Evolutionary conservation across 345 rosid genomes (phyloP).

Genomic region (Bruguiera sexangula): DNA sequence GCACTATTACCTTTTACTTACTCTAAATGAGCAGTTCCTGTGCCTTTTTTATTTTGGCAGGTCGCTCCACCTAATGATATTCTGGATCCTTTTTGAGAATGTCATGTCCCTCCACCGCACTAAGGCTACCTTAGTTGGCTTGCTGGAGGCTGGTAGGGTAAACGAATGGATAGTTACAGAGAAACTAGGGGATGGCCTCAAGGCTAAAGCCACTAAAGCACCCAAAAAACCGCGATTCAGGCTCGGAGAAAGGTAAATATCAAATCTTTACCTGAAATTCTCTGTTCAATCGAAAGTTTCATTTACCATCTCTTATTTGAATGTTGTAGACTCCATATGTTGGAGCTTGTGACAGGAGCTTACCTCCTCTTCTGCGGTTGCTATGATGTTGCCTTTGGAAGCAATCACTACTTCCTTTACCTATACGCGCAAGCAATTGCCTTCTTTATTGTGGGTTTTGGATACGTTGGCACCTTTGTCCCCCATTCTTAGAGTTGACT

Average conservation of each 20-base stretch:
- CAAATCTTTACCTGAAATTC: neutral
- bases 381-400: conserved; percentile 58
- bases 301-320: neutral
- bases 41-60: conserved; percentile 32
- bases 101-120: conserved; percentile 93
- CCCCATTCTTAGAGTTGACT: conserved; percentile 33
- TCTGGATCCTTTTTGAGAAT: conserved; percentile 97
- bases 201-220: conserved; percentile 50
- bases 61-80: conserved; percentile 74
- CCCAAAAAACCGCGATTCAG: conserved; percentile 57
- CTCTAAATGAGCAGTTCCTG: neutral
- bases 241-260: conserved; percentile 64
- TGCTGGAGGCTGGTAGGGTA: conserved; percentile 79
- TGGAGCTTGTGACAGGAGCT: conserved; percentile 69
- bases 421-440: conserved; percentile 75
- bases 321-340: conserved; percentile 49
- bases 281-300: neutral
- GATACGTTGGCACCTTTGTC: conserved; percentile 66
- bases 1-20: too few species aligned
- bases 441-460: conserved; percentile 74
- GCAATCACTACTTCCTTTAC: conserved; percentile 63
- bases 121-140: conserved; percentile 84
- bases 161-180: conserved; percentile 98
- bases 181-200: conserved; percentile 78
- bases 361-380: conserved; percentile 74